Evolutionary conservation across 371 early-diverging fungal species (phyloP).

Genomic region (Aphelidium insulamus): DNA sequence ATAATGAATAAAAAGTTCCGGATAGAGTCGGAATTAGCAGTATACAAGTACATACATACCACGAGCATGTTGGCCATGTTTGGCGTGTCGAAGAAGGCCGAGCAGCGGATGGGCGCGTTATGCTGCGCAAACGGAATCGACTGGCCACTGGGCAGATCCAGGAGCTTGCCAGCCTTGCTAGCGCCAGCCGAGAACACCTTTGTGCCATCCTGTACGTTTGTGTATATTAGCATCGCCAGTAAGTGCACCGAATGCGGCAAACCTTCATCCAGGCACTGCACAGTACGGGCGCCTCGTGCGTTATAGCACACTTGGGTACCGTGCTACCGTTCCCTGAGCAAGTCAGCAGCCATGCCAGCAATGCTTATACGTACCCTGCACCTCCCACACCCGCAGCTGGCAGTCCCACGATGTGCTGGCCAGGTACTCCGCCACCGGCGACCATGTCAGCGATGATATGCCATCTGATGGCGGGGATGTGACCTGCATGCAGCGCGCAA

Average conservation of each 20-base stretch:
- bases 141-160: conserved; percentile 55
- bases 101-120: conserved; percentile 50
- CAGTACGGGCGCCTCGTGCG: conserved; percentile 65
- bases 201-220: conserved; percentile 59
- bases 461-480: conserved; percentile 54
- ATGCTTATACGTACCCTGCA: too few relatives aligned
- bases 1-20: too few relatives aligned
- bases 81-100: conserved; percentile 42
- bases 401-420: conserved; percentile 76
- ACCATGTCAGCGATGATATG: conserved; percentile 53
- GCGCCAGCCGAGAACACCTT: conserved; percentile 66
- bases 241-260: not conserved
- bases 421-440: conserved; percentile 53
- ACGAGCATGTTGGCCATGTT: conserved; percentile 7
- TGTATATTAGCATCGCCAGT: not conserved
- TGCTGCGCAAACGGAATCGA: conserved; percentile 55
- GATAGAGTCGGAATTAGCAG: too few relatives aligned
- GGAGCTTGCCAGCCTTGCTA: conserved; percentile 57
- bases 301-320: conserved; percentile 46
- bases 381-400: conserved; percentile 76
- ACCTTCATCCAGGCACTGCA: conserved; percentile 52
- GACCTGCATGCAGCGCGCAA: too few relatives aligned
- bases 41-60: too few relatives aligned
- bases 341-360: too few relatives aligned
- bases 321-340: conserved; percentile 44